A percentile compares a stretch with the other conserved stretches of the same genome.
Evolutionary conservation across 2,329 filamentous ascomycete species (phyloP).

Genomic region (Penicillium thymicola): DNA sequence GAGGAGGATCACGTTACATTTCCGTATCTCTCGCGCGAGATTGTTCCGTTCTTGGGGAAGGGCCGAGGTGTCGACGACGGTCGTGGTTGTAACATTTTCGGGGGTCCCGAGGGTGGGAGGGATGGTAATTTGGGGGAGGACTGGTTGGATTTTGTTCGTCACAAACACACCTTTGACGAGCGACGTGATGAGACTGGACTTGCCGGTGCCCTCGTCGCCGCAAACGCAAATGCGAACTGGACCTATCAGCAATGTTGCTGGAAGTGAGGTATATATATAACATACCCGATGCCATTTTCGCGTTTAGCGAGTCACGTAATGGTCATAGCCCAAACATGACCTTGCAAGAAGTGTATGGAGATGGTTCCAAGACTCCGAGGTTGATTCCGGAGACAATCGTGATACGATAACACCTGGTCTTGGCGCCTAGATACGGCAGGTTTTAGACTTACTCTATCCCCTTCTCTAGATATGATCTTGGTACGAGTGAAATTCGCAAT

Average conservation of each 20-base stretch:
- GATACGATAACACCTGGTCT: slow-evolving; percentile 7
- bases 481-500: too few species aligned
- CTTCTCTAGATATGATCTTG: too few species aligned
- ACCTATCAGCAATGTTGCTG: slow-evolving; percentile 1
- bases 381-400: slow-evolving; percentile 2
- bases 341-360: background rate
- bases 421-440: background rate
- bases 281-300: slow-evolving; percentile 12
- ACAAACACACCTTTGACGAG: slow-evolving; percentile 97
- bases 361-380: background rate
- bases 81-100: slow-evolving; percentile 91
- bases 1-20: slow-evolving; percentile 93
- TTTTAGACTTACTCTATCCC: too few species aligned
- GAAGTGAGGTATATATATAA: background rate
- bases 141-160: slow-evolving; percentile 88
- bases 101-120: slow-evolving; percentile 89
- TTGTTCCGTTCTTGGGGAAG: slow-evolving; percentile 88
- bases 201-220: slow-evolving; percentile 93
- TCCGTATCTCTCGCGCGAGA: slow-evolving; percentile 88
- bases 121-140: slow-evolving; percentile 92
- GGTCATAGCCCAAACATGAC: background rate
- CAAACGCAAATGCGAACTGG: slow-evolving; percentile 90
- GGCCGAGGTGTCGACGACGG: slow-evolving; percentile 92
- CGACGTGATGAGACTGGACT: slow-evolving; percentile 88
- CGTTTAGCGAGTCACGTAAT: background rate